These are phyloP conservation scores for Graphilbum ipis-grandicollis DNA, from an alignment of 2,329 filamentous ascomycete species.

Conservation along the genomic window DNA sequence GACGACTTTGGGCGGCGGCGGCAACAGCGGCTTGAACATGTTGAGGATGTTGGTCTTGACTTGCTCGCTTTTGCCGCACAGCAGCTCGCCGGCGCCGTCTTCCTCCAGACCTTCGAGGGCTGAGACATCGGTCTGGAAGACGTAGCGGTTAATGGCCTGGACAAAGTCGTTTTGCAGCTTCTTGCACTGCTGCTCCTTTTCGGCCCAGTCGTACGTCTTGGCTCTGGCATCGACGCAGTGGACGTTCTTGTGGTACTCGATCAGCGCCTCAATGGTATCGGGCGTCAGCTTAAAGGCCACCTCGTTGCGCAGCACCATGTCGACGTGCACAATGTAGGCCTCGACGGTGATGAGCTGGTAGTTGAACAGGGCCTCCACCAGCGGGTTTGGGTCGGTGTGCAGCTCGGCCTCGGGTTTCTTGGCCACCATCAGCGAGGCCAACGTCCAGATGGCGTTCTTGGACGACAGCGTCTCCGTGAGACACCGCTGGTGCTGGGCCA, in stretches of 20 bases:
- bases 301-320: constrained; percentile 96
- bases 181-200: constrained; percentile 92
- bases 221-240: constrained; percentile 83
- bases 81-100: constrained; percentile 83
- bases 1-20: constrained; percentile 71
- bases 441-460: constrained; percentile 79
- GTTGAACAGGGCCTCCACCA: constrained; percentile 79
- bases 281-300: constrained; percentile 94
- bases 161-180: constrained; percentile 95
- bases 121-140: constrained; percentile 75
- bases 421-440: constrained; percentile 82
- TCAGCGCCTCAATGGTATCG: constrained; percentile 82
- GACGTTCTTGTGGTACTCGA: constrained; percentile 92
- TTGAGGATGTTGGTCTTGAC: constrained; percentile 75
- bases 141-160: constrained; percentile 92
- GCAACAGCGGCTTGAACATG: constrained; percentile 75
- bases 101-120: constrained; percentile 93
- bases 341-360: constrained; percentile 87
- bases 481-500: constrained; percentile 87
- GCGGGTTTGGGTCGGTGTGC: constrained; percentile 61
- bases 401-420: constrained; percentile 78
- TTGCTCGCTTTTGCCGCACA: constrained; percentile 81
- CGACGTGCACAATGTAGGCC: constrained; percentile 96
- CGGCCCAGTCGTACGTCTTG: constrained; percentile 83
- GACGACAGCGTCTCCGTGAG: constrained; percentile 88